phyloP scores from a whole-genome alignment of 495 filamentous ascomycete species.

The Symbiotaphrina buchneri region DNA sequence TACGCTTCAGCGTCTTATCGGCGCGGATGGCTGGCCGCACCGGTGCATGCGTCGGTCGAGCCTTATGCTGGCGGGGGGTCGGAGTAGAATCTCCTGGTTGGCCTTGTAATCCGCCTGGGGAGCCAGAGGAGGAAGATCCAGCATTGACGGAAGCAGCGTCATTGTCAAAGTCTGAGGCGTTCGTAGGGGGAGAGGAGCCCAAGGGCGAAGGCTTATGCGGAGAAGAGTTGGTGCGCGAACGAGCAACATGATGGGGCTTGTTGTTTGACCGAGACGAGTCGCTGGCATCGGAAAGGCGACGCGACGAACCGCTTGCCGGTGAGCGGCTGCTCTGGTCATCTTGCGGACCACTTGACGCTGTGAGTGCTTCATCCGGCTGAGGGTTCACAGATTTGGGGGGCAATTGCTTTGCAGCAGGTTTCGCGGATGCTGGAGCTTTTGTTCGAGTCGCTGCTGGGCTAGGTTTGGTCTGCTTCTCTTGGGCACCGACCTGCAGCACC shows the following conservation, averaged over 20 bases:
- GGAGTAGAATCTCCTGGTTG: constrained; percentile 3
- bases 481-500: too few species aligned
- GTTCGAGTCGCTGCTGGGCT: constrained; percentile 5
- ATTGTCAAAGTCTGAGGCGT: constrained; percentile 38
- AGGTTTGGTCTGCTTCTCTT: constrained; percentile 8
- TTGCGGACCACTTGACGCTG: constrained; percentile 1
- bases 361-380: not conserved
- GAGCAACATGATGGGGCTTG: not conserved
- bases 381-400: not conserved
- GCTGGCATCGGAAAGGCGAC: not conserved
- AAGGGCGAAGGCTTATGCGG: constrained; percentile 54
- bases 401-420: constrained; percentile 4
- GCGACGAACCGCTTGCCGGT: not conserved
- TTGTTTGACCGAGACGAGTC: not conserved
- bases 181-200: constrained; percentile 52
- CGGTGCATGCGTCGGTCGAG: not conserved
- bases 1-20: constrained; percentile 2
- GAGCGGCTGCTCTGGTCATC: not conserved
- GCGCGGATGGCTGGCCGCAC: not conserved
- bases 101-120: not conserved
- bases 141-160: constrained; percentile 10
- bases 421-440: constrained; percentile 8
- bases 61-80: constrained; percentile 1
- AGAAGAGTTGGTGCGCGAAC: constrained; percentile 12
- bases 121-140: not conserved